These are phyloP conservation scores for Candida tibetensis DNA, from an alignment of 805 yeast genomes.

Conservation along the genomic window DNA sequence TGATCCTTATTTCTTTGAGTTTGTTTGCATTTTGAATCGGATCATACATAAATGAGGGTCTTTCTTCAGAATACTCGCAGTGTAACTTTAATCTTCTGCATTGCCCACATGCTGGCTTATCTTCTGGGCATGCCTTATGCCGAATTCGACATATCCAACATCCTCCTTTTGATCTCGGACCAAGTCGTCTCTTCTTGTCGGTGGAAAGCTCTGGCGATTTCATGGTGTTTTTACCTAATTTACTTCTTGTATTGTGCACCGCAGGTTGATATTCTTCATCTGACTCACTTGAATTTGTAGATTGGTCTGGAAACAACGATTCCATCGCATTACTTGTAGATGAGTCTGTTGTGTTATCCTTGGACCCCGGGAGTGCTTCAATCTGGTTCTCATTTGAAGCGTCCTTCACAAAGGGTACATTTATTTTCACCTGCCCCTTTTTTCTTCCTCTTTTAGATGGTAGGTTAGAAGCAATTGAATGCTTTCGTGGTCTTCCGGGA, in stretches of 20 bases:
- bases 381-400: not conserved
- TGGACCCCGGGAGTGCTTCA: not conserved
- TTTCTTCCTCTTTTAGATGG: not conserved
- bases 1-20: conserved; percentile 48
- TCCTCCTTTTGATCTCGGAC: conserved; percentile 51
- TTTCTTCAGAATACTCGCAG: conserved; percentile 52
- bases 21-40: conserved; percentile 40
- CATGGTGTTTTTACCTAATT: not conserved
- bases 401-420: not conserved
- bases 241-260: not conserved
- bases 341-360: not conserved
- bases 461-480: not conserved
- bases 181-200: conserved; percentile 16
- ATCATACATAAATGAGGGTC: conserved; percentile 56
- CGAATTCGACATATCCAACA: conserved; percentile 80
- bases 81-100: conserved; percentile 54
- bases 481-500: conserved; percentile 2
- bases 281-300: not conserved
- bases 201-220: not conserved
- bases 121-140: conserved; percentile 70
- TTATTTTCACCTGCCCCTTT: not conserved
- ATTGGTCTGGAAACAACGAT: not conserved
- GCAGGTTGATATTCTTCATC: conserved; percentile 2
- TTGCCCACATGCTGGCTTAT: conserved; percentile 56
- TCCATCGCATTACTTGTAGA: not conserved